Evolutionary conservation across 2,329 filamentous ascomycete species (phyloP).

Genomic region (Aspergillus terreus): DNA sequence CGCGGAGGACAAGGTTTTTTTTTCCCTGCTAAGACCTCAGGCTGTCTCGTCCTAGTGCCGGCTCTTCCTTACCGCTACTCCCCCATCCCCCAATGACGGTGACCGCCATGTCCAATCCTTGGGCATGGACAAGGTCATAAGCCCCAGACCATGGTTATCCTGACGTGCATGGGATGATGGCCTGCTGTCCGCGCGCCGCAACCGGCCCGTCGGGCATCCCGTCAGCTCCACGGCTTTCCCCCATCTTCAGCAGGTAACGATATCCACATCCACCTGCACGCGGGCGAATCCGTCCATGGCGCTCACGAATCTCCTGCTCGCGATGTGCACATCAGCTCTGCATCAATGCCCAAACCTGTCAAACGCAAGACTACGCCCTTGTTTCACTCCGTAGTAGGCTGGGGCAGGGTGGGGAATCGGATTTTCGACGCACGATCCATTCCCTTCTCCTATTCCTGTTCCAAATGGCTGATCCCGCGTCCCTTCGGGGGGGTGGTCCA

Average conservation of each 20-base stretch:
- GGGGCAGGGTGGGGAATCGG: conserved; percentile 2
- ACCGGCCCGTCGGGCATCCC: conserved; percentile 22
- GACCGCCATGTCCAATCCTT: conserved; percentile 16
- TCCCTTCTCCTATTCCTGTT: background rate
- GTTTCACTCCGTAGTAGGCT: conserved; percentile 4
- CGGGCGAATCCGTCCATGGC: conserved; percentile 16
- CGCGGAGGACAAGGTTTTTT: conserved; percentile 1
- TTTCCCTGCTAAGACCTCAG: conserved; percentile 10
- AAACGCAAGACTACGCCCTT: conserved; percentile 4
- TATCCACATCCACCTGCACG: conserved; percentile 21
- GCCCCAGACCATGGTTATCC: conserved; percentile 10
- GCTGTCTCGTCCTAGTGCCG: conserved; percentile 9
- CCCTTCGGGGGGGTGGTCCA: background rate
- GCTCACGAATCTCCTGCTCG: conserved; percentile 4
- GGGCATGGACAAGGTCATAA: conserved; percentile 9
- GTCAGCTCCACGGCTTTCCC: conserved; percentile 18
- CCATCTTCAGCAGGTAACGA: conserved; percentile 8
- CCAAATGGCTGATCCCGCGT: background rate
- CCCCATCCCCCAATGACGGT: conserved; percentile 20
- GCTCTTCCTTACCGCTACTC: conserved; percentile 20
- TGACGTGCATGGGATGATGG: conserved; percentile 21
- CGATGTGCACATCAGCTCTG: conserved; percentile 11
- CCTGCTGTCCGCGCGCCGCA: conserved; percentile 19
- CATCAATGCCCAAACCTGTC: conserved; percentile 19
- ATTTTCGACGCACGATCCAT: background rate